Base-by-base conservation (phyloP, 108 stramenopile genomes). In the Discostella stelligeroides region DNA sequence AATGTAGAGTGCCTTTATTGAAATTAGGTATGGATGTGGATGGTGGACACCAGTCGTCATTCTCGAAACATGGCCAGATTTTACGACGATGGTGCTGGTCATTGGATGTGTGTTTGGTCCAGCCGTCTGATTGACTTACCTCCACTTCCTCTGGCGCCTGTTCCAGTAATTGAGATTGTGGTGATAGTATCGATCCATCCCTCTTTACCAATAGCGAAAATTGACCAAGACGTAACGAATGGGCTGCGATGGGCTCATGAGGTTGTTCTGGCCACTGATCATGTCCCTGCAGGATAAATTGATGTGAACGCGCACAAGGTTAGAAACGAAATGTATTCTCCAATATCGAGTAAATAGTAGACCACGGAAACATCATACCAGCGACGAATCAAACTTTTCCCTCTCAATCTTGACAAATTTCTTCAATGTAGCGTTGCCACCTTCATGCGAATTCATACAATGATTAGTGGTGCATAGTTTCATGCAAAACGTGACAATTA, bases 41-140 rank as follows among this genome's bases (percentile, higher is more conserved):
- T 5, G 93, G 88, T n/a, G 93, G 93, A 58, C 90, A 87, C 93
- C 93, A 94, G 21, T 84, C 72, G 43, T 91, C 90, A n/a, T 79
- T 62, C 21, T 59, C 18, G 28, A 66, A 83, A 20, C 87, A 88
- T n/a, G 90, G 90, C 90, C 90, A 94, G 46, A 9, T 18, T 49
- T 75, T 85, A 62, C 59, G 57, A 12, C 40, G 29, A 27, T 54
- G 24, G 59, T 58, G 29, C 13, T 47, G 41, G 34, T 3, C 3
- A 34, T 34, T 34, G 34, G 34, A 6, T 34, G 3, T 24, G 10
- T 57, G 54, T 34, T 62, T 20, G 9, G 39, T 46, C n/a, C n/a
- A n/a, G n/a, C n/a, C n/a, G n/a, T n/a, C n/a, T n/a, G n/a, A n/a
- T n/a, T n/a, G n/a, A n/a, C n/a, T n/a, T n/a, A n/a, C n/a, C 29